phyloP scores from a whole-genome alignment of 768 basidiomycete species.

The Udeniomyces megalosporus region DNA sequence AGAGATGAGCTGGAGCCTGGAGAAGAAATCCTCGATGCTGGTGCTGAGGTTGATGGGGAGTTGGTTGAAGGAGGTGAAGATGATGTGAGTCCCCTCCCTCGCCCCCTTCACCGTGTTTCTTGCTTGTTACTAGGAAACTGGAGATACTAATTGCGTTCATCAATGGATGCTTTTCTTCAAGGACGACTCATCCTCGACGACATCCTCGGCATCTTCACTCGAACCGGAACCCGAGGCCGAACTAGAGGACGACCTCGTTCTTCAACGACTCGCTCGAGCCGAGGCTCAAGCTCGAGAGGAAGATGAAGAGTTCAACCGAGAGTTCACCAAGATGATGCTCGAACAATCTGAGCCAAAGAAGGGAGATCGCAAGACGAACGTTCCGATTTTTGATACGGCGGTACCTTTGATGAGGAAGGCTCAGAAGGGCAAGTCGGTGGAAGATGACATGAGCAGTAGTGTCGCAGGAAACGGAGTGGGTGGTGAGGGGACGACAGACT shows the following conservation, averaged over 20 bases:
- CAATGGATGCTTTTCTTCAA: background rate
- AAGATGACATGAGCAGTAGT: background rate
- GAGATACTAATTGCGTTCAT: slow-evolving; percentile 17
- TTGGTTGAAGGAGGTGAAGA: background rate
- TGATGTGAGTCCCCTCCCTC: slow-evolving; percentile 2
- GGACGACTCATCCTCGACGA: background rate
- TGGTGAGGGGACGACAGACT: background rate
- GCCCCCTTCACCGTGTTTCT: too few relatives aligned
- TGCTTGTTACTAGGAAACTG: too few relatives aligned
- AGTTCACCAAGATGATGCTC: slow-evolving; percentile 85
- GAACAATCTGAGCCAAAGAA: slow-evolving; percentile 74
- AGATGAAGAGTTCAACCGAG: slow-evolving; percentile 72
- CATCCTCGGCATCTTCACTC: background rate
- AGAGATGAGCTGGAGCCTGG: background rate
- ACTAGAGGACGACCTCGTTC: slow-evolving; percentile 39
- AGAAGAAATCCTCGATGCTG: too few relatives aligned
- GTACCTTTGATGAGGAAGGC: slow-evolving; percentile 37
- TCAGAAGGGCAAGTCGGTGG: slow-evolving; percentile 38
- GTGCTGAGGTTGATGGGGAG: background rate
- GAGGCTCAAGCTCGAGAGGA: slow-evolving; percentile 6
- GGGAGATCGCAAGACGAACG: slow-evolving; percentile 70
- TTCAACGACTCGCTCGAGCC: slow-evolving; percentile 7
- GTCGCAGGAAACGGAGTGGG: slow-evolving; percentile 29
- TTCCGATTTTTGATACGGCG: slow-evolving; percentile 78
- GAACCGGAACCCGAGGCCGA: slow-evolving; percentile 54